Evolutionary conservation across 2,329 filamentous ascomycete species (phyloP), one percentile per base, ranked within the genome.

Genomic region (Penicillium sp.): DNA sequence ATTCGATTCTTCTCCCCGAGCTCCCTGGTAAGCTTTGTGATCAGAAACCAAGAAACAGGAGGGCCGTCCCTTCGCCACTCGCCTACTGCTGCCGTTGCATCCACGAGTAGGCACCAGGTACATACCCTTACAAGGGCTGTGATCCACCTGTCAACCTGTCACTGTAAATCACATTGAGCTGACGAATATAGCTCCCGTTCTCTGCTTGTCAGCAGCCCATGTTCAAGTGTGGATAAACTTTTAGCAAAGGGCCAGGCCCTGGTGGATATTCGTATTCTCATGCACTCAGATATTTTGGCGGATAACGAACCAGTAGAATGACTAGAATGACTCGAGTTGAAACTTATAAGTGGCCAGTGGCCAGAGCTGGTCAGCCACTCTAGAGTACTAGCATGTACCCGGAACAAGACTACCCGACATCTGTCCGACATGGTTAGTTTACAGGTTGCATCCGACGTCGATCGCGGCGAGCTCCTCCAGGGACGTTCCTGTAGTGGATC

Each of bases 51-150:
- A 35, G 37, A 18, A 38, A 35, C 39, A 27, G 31, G 18, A 13
- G 10, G 18, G 3, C n/a, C 28, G 45, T 49, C 32, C 29, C 10
- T 24, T 10, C 31, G 37, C 32, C 35, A 37, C 42, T 50, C 25
- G 35, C 49, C 40, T 50, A 15, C n/a, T 49, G 43, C 50, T 49
- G 44, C 48, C 45, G 50, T 58, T 54, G 52, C 50, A 58, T 58
- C 38, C 24, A 40, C 24, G 25, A 23, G 42, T 18, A 53, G 47
- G 42, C 42, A 48, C 13, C 44, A 15, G 44, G 32, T 42, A 44
- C 48, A 32, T 42, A 44, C 48, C 50, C 37, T 52, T 41, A 12
- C 38, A 7, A 48, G 39, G 29, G 48, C 24, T 23, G 10, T 8
- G 18, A 42, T 43, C 12, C 37, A 10, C 5, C 29, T 47, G n/a